Base-by-base conservation (phyloP, 441 rosid genomes). In the Adansonia madagascariensis region DNA sequence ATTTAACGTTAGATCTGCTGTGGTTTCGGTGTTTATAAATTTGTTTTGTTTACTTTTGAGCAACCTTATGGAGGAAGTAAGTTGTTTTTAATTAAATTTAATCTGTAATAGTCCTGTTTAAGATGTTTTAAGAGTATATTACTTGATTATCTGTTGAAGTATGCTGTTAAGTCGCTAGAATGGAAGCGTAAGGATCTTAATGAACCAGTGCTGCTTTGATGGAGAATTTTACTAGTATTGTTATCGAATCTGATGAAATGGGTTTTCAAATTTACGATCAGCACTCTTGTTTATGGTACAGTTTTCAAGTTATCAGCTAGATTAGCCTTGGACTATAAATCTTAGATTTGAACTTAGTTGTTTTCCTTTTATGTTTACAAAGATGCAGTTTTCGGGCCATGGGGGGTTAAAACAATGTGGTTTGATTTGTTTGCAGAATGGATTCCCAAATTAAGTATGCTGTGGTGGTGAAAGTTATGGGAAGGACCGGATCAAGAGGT, bases 381-480 rank as follows among this genome's bases (percentile, higher is more conserved):
- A 43, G 46, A 43, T 43, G 46, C 8, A 14, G 67, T 27, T 31
- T 35, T n/a, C 1, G 62, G 17, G 27, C 43, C 4, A 14, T 52
- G 3, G 12, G 3, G 12, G 41, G 8, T 9, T n/a, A 18, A 31
- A 59, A 10, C 15, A 8, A 3, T 43, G 20, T 3, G 3, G 4
- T 56, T 55, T 22, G 24, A 65, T 76, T 35, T 44, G 12, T 52
- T 76, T 78, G 78, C 80, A 89, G 91, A 60, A 94, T 94, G 98
- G 98, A 94, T 77, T 86, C 92, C 44, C 85, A 80, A 56, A 90
- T 87, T 70, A 92, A 91, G 88, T 95, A 92, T 14, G 97, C 94
- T 2, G 87, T 92, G 75, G 97, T 92, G 57, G 92, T 92, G 50
- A 91, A 94, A 80, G 94, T 93, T n/a, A 89, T 92, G 97, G 95